Evolutionary conservation across 2,329 filamentous ascomycete species (phyloP).

Genomic region (Talaromyces sp.): DNA sequence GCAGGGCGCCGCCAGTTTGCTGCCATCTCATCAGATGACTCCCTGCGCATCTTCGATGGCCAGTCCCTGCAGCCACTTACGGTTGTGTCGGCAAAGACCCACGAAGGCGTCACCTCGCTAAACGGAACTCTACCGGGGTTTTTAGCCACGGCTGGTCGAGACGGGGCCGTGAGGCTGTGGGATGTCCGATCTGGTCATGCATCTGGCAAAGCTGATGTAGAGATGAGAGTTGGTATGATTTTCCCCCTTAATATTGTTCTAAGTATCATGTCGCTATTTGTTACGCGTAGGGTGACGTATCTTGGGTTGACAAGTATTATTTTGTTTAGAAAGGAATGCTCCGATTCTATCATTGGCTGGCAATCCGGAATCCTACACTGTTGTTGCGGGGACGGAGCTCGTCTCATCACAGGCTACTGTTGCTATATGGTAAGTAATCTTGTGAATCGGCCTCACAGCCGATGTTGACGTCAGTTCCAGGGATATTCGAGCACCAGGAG

Average conservation of each 20-base stretch:
- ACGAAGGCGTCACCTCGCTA: constrained; percentile 37
- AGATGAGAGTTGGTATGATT: constrained; percentile 30
- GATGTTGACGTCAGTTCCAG: constrained; percentile 26
- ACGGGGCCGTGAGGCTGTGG: constrained; percentile 39
- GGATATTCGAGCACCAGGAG: constrained; percentile 39
- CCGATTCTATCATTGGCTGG: constrained; percentile 52
- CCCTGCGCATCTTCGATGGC: constrained; percentile 38
- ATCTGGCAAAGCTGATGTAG: constrained; percentile 21
- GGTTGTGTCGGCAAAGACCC: constrained; percentile 24
- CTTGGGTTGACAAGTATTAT: background rate
- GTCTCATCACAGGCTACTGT: constrained; percentile 39
- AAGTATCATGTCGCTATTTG: background rate
- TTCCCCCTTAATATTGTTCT: background rate
- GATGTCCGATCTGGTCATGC: constrained; percentile 31
- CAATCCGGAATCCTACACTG: constrained; percentile 39
- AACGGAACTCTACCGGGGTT: constrained; percentile 22
- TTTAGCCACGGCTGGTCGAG: constrained; percentile 35
- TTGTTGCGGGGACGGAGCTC: constrained; percentile 56
- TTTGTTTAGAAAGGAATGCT: constrained; percentile 40
- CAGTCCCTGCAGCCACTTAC: constrained; percentile 27
- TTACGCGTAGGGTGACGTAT: background rate
- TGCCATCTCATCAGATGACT: constrained; percentile 44
- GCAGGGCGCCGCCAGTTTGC: constrained; percentile 25
- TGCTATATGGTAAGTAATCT: constrained; percentile 38
- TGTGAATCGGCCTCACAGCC: background rate